These are phyloP conservation scores for Pezicula neosporulosa DNA, from an alignment of 2,329 filamentous ascomycete genomes.

Conservation along the genomic window DNA sequence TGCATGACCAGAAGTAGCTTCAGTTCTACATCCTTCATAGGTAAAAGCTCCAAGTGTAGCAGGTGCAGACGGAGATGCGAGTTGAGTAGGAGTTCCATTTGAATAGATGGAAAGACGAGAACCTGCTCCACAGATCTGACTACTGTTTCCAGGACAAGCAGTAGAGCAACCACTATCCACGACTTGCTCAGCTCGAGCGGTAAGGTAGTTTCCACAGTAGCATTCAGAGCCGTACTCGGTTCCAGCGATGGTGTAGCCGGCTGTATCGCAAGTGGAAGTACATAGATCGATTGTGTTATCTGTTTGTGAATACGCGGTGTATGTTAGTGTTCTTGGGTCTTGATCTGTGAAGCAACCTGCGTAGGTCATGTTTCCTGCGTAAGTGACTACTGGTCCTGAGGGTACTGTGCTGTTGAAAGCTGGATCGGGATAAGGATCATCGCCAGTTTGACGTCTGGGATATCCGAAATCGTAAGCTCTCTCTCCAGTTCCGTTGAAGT, in stretches of 20 bases:
- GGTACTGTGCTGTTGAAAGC: neutral
- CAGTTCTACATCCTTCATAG: neutral
- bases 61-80: neutral
- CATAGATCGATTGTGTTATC: slow-evolving; percentile 19
- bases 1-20: neutral
- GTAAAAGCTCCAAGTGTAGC: neutral
- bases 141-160: slow-evolving; percentile 15
- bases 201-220: neutral
- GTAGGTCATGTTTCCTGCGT: slow-evolving; percentile 29
- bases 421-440: slow-evolving; percentile 31
- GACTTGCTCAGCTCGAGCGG: neutral
- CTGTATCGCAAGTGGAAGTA: slow-evolving; percentile 20
- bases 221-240: slow-evolving; percentile 18
- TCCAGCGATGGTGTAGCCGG: slow-evolving; percentile 31
- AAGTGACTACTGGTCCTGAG: neutral
- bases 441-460: slow-evolving; percentile 28
- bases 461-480: slow-evolving; percentile 32
- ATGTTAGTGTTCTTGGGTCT: slow-evolving; percentile 17
- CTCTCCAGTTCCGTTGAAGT: slow-evolving; percentile 30
- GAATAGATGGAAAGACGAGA: slow-evolving; percentile 11
- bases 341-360: slow-evolving; percentile 33
- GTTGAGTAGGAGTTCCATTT: neutral
- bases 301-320: slow-evolving; percentile 5
- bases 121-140: slow-evolving; percentile 24
- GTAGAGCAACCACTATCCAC: neutral